Base-by-base conservation (phyloP, 805 yeast species). In the Wickerhamiella dianesei region DNA sequence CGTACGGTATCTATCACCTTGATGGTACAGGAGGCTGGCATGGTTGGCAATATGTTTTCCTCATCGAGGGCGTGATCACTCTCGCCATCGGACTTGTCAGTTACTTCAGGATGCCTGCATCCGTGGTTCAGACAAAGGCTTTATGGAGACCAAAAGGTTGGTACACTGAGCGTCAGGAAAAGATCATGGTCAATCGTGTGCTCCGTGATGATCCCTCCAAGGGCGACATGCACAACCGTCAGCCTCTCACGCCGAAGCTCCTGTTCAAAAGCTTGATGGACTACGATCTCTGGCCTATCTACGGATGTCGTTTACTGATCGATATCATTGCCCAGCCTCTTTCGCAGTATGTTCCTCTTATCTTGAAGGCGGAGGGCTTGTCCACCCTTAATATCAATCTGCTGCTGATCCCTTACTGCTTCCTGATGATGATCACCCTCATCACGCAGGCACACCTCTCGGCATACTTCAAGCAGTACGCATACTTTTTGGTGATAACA, bases 41-140 rank as follows among this genome's bases (percentile, higher is more conserved):
- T 8, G 80, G 81, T 20, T 80, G 86, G 86, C 67, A 73, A 45
- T 80, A 80, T 77, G 64, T 80, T 19, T 80, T 80, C 52, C 56
- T 80, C 17, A 68, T 81, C 45, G 85, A 79, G 57, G 86, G 87
- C 3, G 45, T 71, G 4, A 54, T 77, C 40, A 78, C 86, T 1
- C 59, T 78, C 3, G 17, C 57, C 2, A 67, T 80, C 51, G 86
- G 85, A 1, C 22, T 75, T 21, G 50, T 56, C 3, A 60, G 73
- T 1, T 72, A 64, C 52, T 69, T 67, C 50, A 49, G 68, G 44
- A 75, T 78, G 81, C 79, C 77, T 4, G 69, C 80, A 1, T 69
- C 75, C 2, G 74, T 73, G 1, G 72, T 72, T 6, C 73, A 72
- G 46, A 77, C 82, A 2, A 72, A 69, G 45, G 60, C 70, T 14